A percentile compares a stretch with the other conserved stretches of the same genome.
Evolutionary conservation across 208 protist species (phyloP).

Genomic region (Leishmania martiniquensis): DNA sequence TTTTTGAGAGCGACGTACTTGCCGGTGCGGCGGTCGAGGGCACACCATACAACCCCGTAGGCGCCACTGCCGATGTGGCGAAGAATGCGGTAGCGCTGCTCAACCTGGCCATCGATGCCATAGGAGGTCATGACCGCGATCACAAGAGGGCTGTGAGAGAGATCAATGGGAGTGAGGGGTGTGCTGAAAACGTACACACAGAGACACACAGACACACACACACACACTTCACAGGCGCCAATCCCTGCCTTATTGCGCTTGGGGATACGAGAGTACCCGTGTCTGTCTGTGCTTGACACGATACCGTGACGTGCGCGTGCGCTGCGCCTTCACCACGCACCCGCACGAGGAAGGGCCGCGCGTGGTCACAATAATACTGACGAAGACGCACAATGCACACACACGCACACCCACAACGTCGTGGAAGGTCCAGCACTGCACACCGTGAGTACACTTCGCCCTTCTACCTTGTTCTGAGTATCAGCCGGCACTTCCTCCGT

Average conservation of each 20-base stretch:
- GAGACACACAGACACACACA: too few species aligned
- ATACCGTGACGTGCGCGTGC: neutral
- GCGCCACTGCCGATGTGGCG: slow-evolving; percentile 96
- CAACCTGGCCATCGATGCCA: slow-evolving; percentile 90
- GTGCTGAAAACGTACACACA: too few species aligned
- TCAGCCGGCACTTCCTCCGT: neutral
- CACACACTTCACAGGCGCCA: neutral
- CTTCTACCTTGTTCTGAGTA: neutral
- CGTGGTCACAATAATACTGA: neutral
- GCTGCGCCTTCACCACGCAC: neutral
- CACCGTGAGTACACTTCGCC: neutral
- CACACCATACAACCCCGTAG: slow-evolving; percentile 96
- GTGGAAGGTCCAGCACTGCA: neutral
- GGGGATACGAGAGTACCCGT: neutral
- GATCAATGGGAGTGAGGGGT: neutral
- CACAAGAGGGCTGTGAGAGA: neutral
- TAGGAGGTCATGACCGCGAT: slow-evolving; percentile 61
- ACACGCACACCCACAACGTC: slow-evolving; percentile 11
- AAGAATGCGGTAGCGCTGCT: slow-evolving; percentile 93
- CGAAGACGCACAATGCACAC: neutral
- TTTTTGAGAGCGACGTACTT: slow-evolving; percentile 96
- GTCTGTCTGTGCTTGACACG: neutral
- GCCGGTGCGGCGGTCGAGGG: slow-evolving; percentile 86
- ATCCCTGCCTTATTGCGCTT: neutral
- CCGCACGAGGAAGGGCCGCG: neutral